Percentiles rank a stretch among this genome's conserved stretches.
phyloP scores from a whole-genome alignment of 495 filamentous ascomycete species.

The Cudoniella acicularis region DNA sequence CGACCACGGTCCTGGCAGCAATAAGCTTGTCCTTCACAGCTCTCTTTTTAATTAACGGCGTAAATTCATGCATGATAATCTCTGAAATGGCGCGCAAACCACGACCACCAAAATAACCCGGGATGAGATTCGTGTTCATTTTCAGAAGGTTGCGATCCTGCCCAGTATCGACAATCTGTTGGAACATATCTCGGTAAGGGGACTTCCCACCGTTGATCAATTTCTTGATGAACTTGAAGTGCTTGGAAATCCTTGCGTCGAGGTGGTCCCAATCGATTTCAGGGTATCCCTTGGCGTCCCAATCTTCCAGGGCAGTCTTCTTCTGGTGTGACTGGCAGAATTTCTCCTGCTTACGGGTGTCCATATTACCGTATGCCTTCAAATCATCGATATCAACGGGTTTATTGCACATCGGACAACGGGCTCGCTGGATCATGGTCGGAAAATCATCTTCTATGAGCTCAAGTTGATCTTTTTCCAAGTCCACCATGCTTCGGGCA shows the following conservation, averaged over 20 bases:
- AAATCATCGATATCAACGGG: conserved; percentile 50
- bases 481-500: background rate
- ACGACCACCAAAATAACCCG: conserved; percentile 85
- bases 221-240: conserved; percentile 50
- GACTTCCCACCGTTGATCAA: conserved; percentile 59
- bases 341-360: conserved; percentile 53
- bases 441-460: conserved; percentile 20
- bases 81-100: conserved; percentile 65
- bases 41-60: conserved; percentile 56
- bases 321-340: conserved; percentile 75
- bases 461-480: background rate
- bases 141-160: conserved; percentile 58
- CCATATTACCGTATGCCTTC: conserved; percentile 43
- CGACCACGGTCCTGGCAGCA: conserved; percentile 62
- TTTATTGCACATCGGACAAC: conserved; percentile 68
- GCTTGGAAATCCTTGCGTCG: conserved; percentile 55
- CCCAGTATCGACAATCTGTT: conserved; percentile 53
- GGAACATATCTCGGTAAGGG: conserved; percentile 59
- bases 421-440: conserved; percentile 14
- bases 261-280: conserved; percentile 71
- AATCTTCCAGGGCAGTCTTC: conserved; percentile 53
- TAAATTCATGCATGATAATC: conserved; percentile 59
- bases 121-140: conserved; percentile 37
- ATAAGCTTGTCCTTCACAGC: conserved; percentile 65
- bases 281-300: conserved; percentile 67